Evolutionary conservation across 345 rosid species (phyloP), one percentile per base, ranked within the genome.

Genomic region (Xanthoceras sorbifolium): DNA sequence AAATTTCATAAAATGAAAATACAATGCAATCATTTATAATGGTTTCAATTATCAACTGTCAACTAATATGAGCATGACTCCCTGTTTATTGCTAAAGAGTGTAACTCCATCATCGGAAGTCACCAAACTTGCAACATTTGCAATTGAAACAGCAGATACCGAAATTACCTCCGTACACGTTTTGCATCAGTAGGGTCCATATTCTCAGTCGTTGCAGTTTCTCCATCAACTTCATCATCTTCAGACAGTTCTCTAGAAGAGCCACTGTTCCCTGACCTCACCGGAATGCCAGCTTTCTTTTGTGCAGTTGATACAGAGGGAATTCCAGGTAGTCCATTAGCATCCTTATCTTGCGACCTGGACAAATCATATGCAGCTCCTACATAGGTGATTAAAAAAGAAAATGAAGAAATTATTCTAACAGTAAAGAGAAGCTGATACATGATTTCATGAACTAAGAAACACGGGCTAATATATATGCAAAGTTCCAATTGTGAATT

Each of bases 231-330:
- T 69, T 92, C 93, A 66, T 91, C 98, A 68, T 93, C 97, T 28
- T 91, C 97, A 17, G 97, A 93, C 82, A 73, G 91, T 22, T 92
- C 92, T 78, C 86, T 84, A 15, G 97, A 93, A 72, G 97, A 96
- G 9, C 93, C 97, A 74, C 98, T 93, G 71, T 93, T 86, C 76
- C 88, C 80, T 64, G 88, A 81, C 82, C 75, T 87, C 59, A 75
- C 78, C 29, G 78, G 82, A 23, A 15, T 57, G 25, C 73, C 74
- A 72, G 82, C 28, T 75, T 85, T 86, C 82, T 81, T 85, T 78
- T 73, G 87, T 40, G 69, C 55, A 57, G 84, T 75, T 72, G 86
- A 67, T 67, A 78, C 26, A 48, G 70, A 80, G 79, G 84, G 72
- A 73, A 80, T 79, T 66, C 74, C 87, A 71, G 67, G 48, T 25